These are phyloP conservation scores for Leersia perrieri DNA, from an alignment of 176 grass and related monocot species.

Conservation along the genomic window DNA sequence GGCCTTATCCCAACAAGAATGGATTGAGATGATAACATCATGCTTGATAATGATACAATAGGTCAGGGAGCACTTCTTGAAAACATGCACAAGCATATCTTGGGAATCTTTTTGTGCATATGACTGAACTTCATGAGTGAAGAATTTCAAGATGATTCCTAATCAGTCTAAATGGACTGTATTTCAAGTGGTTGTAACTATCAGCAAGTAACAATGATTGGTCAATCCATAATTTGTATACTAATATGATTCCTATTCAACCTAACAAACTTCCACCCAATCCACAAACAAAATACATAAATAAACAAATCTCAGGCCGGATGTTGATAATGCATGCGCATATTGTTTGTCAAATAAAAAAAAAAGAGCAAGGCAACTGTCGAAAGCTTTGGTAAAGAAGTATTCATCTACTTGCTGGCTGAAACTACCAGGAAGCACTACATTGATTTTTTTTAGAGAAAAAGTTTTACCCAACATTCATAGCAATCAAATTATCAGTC, in stretches of 20 bases:
- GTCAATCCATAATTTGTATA: not conserved
- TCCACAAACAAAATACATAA: not conserved
- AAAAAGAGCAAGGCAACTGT: too few species aligned
- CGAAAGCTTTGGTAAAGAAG: not conserved
- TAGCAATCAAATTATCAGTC: not conserved
- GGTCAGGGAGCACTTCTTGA: slow-evolving; percentile 3
- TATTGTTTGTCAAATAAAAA: not conserved
- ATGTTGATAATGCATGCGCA: not conserved
- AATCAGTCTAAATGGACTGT: not conserved
- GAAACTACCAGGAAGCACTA: not conserved
- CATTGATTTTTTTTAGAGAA: not conserved
- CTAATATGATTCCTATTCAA: not conserved
- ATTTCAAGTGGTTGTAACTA: not conserved
- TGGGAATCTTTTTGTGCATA: not conserved
- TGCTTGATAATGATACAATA: slow-evolving; percentile 21
- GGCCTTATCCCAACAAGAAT: not conserved
- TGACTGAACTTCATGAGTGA: not conserved
- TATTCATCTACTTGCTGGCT: not conserved
- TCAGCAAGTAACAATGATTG: slow-evolving; percentile 19
- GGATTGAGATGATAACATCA: slow-evolving; percentile 4
- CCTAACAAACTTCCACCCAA: not conserved
- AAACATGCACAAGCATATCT: not conserved
- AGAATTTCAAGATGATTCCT: not conserved
- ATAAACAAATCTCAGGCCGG: not conserved
- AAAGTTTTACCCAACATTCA: not conserved